Base-by-base conservation (phyloP, 805 yeast species). In the Metschnikowia amazonensis region DNA sequence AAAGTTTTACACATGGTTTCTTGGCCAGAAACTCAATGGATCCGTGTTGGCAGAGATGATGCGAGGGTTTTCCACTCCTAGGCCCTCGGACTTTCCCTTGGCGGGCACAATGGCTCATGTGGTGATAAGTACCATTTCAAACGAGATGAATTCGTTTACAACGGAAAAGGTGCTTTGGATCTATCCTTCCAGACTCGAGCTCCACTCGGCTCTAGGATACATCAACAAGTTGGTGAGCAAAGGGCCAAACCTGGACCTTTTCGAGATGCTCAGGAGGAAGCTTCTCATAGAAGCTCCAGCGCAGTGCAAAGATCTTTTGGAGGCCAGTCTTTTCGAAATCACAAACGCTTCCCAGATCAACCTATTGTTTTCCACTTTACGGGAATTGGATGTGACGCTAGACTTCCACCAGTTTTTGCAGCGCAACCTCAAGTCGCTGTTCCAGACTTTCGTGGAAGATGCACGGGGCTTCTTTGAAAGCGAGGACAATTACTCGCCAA, bases 251-350 rank as follows among this genome's bases (percentile, higher is more conserved):
- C 55, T 57, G 51, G 48, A 66, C 42, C 51, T 76, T 30, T 65
- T 75, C 41, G 64, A 68, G 37, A 58, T 79, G 20, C 65, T 75
- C 43, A 78, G 77, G 52, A 70, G 78, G 48, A 73, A 72, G 46
- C 54, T 79, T 20, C 57, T 78, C n/a, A 62, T 77, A 41, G 75
- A 70, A 46, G 74, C 80, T 43, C 81, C 83, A 1, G 55, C 69
- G 20, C 74, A 72, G 35, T 74, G 75, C 46, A 76, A 70, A 38
- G 82, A 78, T 49, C 60, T 79, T 44, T 62, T 80, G 14, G 65
- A 72, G 21, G 73, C 71, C 46, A 78, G 79, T 51, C 59, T 77
- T 5, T 66, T 73, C 38, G 52, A 74, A 13, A 79, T 76, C 4
- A 54, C 62, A 7, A 57, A 65, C 25, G 58, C 59, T 9, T 63